Percentiles rank a stretch among this genome's conserved stretches.
phyloP scores from a whole-genome alignment of 2,329 filamentous ascomycete genomes.

The Alternaria sp. region DNA sequence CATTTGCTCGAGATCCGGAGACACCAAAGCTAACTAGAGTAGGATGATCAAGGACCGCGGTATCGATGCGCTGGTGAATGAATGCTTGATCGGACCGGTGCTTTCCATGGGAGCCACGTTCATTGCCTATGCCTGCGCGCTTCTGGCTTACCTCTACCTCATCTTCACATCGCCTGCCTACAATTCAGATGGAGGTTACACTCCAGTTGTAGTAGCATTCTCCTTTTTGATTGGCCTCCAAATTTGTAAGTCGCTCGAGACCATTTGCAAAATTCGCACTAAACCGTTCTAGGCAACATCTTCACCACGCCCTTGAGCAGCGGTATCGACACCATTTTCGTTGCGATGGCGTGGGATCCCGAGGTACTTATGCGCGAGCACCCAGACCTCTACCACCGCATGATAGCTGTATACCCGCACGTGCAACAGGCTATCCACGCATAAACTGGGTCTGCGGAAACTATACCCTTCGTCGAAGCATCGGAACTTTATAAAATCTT shows the following conservation, averaged over 20 bases:
- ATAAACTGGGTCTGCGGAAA: slow-evolving; percentile 3
- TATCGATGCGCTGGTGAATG: slow-evolving; percentile 87
- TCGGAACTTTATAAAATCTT: slow-evolving; percentile 2
- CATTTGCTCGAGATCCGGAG: background rate
- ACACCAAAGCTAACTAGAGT: slow-evolving; percentile 20
- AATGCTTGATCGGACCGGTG: slow-evolving; percentile 73
- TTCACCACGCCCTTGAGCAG: slow-evolving; percentile 88
- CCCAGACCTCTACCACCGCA: slow-evolving; percentile 78
- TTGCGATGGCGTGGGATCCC: slow-evolving; percentile 73
- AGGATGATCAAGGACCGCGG: slow-evolving; percentile 89
- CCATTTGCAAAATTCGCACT: background rate
- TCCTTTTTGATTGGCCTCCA: slow-evolving; percentile 90
- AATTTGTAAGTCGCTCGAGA: slow-evolving; percentile 68
- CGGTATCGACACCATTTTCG: slow-evolving; percentile 92
- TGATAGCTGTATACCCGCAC: slow-evolving; percentile 83
- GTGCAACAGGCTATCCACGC: slow-evolving; percentile 80
- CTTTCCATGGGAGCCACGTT: slow-evolving; percentile 81
- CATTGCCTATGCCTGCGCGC: slow-evolving; percentile 80
- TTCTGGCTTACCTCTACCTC: slow-evolving; percentile 88
- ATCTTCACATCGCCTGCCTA: slow-evolving; percentile 81
- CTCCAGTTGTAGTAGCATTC: slow-evolving; percentile 81
- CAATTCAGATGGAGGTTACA: slow-evolving; percentile 73
- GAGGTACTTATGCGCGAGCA: slow-evolving; percentile 82
- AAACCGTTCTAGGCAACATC: slow-evolving; percentile 64
- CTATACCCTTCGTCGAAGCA: background rate